These are phyloP conservation scores for Komagataella ulmi DNA, from an alignment of 805 yeast species.

Conservation along the genomic window DNA sequence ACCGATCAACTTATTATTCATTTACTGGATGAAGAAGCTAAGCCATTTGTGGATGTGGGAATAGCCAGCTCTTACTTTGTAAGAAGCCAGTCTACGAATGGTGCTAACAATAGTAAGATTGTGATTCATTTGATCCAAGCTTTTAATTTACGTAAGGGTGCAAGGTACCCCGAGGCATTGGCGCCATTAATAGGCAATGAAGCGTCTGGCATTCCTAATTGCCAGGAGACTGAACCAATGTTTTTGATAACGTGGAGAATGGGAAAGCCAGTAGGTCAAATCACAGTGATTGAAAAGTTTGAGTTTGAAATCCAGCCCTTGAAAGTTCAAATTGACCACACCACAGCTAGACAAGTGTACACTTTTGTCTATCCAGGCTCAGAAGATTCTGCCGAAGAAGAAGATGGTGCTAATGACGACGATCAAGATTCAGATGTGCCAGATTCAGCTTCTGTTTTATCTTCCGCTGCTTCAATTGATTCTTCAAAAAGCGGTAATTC, in stretches of 20 bases:
- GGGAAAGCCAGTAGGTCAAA: conserved; percentile 73
- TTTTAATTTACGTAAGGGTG: conserved; percentile 42
- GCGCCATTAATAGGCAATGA: background rate
- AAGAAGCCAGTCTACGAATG: conserved; percentile 41
- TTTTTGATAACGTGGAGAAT: background rate
- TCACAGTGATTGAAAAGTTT: conserved; percentile 60
- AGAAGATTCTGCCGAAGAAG: background rate
- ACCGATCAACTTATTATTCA: conserved; percentile 66
- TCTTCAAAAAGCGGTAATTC: background rate
- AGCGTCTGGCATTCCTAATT: conserved; percentile 1
- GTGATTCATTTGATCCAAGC: conserved; percentile 57
- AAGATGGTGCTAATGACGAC: background rate
- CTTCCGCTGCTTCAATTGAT: background rate
- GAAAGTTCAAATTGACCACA: conserved; percentile 60
- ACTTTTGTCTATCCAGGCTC: conserved; percentile 56
- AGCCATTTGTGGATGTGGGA: conserved; percentile 60
- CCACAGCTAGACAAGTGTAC: conserved; percentile 48
- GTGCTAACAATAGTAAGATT: conserved; percentile 51
- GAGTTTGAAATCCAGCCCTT: conserved; percentile 54
- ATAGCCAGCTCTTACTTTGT: conserved; percentile 47
- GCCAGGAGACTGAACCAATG: conserved; percentile 61
- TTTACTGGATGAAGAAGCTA: conserved; percentile 42
- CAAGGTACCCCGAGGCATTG: conserved; percentile 60
- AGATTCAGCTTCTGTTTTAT: background rate
- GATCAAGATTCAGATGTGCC: background rate